These are phyloP conservation scores for Oryza glaberrima DNA, from an alignment of 176 grass and related monocot genomes.

Conservation along the genomic window DNA sequence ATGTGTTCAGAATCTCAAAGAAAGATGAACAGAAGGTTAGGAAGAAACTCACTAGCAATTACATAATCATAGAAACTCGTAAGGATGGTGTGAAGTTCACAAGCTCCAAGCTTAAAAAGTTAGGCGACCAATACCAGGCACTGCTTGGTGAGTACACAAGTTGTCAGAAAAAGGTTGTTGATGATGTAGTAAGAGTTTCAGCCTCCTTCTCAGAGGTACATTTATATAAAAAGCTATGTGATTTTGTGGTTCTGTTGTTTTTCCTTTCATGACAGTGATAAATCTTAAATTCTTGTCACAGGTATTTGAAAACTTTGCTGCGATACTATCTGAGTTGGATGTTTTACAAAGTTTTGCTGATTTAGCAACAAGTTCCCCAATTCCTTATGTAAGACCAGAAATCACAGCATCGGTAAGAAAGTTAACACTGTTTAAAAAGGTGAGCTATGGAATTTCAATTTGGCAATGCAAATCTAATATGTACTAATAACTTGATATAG, in stretches of 20 bases:
- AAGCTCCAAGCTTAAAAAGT: conserved; percentile 85
- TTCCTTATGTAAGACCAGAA: conserved; percentile 91
- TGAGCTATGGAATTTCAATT: conserved; percentile 30
- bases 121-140: conserved; percentile 90
- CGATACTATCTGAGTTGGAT: conserved; percentile 78
- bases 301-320: conserved; percentile 89
- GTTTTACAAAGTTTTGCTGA: conserved; percentile 97
- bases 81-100: conserved; percentile 99
- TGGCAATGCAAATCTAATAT: conserved; percentile 13
- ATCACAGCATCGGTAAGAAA: conserved; percentile 81
- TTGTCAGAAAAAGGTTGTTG: conserved; percentile 84
- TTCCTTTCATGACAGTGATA: conserved; percentile 1
- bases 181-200: conserved; percentile 69
- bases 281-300: conserved; percentile 49
- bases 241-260: conserved; percentile 23
- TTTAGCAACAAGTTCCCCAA: conserved; percentile 77
- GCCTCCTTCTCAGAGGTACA: conserved; percentile 84
- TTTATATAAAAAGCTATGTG: conserved; percentile 23
- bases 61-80: conserved; percentile 94
- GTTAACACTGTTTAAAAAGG: conserved; percentile 29
- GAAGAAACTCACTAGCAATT: conserved; percentile 75
- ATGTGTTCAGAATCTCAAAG: conserved; percentile 98
- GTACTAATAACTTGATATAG: conserved; percentile 47
- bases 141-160: conserved; percentile 63
- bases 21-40: conserved; percentile 99